Conservation (phyloP, 73 alveolate genomes). For the Blepharisma japonicum region DNA sequence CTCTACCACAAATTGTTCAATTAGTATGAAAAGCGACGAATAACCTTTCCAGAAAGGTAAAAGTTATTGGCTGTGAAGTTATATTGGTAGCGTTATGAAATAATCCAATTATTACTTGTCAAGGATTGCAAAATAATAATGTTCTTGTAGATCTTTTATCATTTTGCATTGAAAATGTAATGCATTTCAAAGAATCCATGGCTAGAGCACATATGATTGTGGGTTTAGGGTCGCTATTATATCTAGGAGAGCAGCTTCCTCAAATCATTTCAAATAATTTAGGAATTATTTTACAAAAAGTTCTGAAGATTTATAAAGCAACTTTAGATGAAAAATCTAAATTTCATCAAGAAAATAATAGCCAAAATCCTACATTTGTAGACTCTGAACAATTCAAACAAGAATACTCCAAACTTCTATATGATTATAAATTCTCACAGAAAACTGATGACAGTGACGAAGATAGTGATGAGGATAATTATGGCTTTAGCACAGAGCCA, state of each 20-base stretch:
- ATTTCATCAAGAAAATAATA: no score
- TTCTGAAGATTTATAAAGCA: conserved; percentile 28
- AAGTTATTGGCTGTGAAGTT: conserved; percentile 35
- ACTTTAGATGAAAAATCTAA: no score
- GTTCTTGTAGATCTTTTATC: background rate
- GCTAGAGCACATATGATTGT: conserved; percentile 10
- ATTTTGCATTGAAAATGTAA: conserved; percentile 15
- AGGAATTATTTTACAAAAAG: conserved; percentile 37
- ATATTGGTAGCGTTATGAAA: conserved; percentile 51
- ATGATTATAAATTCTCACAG: no score
- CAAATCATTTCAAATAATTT: conserved; percentile 31
- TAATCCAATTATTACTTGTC: conserved; percentile 37
- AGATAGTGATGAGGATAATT: conserved; percentile 36
- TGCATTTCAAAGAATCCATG: background rate
- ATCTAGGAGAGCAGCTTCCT: background rate
- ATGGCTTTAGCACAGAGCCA: background rate
- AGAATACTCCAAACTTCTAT: no score
- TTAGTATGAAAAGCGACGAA: background rate
- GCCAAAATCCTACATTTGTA: no score
- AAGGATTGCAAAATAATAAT: no score
- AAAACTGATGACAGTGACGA: conserved; percentile 34
- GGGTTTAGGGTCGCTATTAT: conserved; percentile 9
- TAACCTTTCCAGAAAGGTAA: conserved; percentile 33
- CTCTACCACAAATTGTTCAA: no score
- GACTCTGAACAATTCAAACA: no score